Evolutionary conservation across 495 filamentous ascomycete genomes (phyloP), one percentile per base, ranked within the genome.

Genomic region (Durotheca rogersii): DNA sequence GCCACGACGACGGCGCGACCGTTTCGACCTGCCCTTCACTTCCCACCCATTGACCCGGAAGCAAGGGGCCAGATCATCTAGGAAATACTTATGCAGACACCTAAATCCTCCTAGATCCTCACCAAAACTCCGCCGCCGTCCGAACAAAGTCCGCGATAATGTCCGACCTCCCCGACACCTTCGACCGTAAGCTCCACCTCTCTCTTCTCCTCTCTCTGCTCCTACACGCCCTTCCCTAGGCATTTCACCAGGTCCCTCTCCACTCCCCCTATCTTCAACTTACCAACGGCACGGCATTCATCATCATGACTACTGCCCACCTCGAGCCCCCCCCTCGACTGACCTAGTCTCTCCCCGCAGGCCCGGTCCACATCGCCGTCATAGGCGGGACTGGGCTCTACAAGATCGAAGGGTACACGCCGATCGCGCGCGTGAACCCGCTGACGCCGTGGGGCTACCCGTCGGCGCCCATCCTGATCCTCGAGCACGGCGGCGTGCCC

Each of bases 301-400:
- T n/a, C n/a, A n/a, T n/a, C n/a, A n/a, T n/a, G n/a, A n/a, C n/a
- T n/a, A n/a, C n/a, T n/a, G n/a, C n/a, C n/a, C n/a, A n/a, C n/a
- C n/a, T n/a, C n/a, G n/a, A n/a, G n/a, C n/a, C n/a, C n/a, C n/a
- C n/a, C n/a, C n/a, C n/a, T n/a, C n/a, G n/a, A n/a, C n/a, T n/a
- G n/a, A n/a, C n/a, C n/a, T n/a, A n/a, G n/a, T n/a, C n/a, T 21
- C 45, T 49, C 19, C 41, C 34, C 47, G 32, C 65, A 93, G 89
- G 80, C 35, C 80, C 86, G 41, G 83, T 97, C 68, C 82, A 77
- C 59, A 95, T 98, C 67, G 93, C 89, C 70, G 90, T 98, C 50
- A 97, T 98, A 48, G 94, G 93, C 66, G 94, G 93, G 58, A 98
- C 93, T 31, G 93, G 93, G 41, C 84, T 98, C 69, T 81, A 65